phyloP scores from a whole-genome alignment of 177 flowering plant species.

The Vitis hybrid region DNA sequence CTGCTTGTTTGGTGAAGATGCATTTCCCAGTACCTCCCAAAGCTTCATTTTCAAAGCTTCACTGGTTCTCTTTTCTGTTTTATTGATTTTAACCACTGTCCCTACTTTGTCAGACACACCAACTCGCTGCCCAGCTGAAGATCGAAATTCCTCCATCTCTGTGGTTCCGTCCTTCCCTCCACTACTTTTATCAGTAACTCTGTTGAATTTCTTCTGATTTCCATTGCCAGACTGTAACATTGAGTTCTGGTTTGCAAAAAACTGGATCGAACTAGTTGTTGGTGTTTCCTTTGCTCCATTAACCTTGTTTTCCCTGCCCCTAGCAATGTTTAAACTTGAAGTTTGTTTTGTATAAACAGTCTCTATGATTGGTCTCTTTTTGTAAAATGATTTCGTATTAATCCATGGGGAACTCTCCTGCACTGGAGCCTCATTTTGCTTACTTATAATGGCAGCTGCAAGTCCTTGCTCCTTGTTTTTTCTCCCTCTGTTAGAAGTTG shows the following conservation, averaged over 20 bases:
- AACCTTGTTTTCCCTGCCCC: conserved; percentile 16
- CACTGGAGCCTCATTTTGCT: conserved; percentile 26
- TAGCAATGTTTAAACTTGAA: conserved; percentile 11
- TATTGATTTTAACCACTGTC: conserved; percentile 23
- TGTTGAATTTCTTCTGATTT: conserved; percentile 25
- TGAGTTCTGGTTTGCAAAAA: conserved; percentile 24
- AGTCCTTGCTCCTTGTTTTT: conserved; percentile 15
- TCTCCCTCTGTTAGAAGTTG: conserved; percentile 21
- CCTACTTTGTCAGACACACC: conserved; percentile 17
- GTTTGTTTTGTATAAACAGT: conserved; percentile 15
- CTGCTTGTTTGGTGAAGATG: conserved; percentile 49
- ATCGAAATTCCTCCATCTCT: conserved; percentile 37
- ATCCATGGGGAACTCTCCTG: conserved; percentile 51
- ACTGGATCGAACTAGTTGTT: conserved; percentile 20
- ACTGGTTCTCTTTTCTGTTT: conserved; percentile 30
- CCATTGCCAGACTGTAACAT: conserved; percentile 26
- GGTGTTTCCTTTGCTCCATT: conserved; percentile 18
- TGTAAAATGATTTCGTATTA: conserved; percentile 32
- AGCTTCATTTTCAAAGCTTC: conserved; percentile 74
- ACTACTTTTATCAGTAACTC: conserved; percentile 20
- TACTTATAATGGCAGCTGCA: conserved; percentile 13
- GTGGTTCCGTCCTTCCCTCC: conserved; percentile 24
- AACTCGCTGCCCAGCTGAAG: conserved; percentile 33
- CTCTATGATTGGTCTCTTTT: conserved; percentile 24
- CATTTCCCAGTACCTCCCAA: conserved; percentile 63